Conservation (phyloP, 176 grass and related monocot genomes). For the Musa troglodytarum region DNA sequence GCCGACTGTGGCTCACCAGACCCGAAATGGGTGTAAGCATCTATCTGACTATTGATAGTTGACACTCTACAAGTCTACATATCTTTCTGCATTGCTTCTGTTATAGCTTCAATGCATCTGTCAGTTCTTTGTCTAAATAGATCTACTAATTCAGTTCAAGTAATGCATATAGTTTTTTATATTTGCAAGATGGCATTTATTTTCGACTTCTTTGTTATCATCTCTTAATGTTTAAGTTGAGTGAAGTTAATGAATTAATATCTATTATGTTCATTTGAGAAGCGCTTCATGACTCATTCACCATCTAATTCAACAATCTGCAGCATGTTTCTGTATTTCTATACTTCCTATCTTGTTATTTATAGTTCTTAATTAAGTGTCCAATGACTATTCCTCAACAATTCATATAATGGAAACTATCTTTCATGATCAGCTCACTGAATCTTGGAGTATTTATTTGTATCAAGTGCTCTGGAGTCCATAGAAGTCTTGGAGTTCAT, state of each 20-base stretch:
- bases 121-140: neutral
- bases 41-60: neutral
- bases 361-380: neutral
- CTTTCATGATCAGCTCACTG: conserved; percentile 41
- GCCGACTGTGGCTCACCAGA: conserved; percentile 73
- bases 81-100: neutral
- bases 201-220: too few species aligned
- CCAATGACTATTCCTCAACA: neutral
- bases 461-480: conserved; percentile 96
- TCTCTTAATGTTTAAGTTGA: too few species aligned
- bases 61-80: too few species aligned
- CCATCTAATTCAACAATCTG: too few species aligned
- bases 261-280: too few species aligned
- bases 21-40: conserved; percentile 97
- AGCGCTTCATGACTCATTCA: too few species aligned
- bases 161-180: neutral
- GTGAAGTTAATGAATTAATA: too few species aligned
- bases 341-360: neutral
- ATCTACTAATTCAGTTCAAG: too few species aligned
- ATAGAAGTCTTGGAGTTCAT: conserved; percentile 89
- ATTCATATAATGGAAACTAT: conserved; percentile 4
- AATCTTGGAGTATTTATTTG: conserved; percentile 91
- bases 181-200: too few species aligned
- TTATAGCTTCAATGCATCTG: neutral
- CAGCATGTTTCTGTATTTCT: too few species aligned